Base-by-base conservation (phyloP, 2,329 filamentous ascomycete species). In the Ophiocordyceps camponoti-leonardi region DNA sequence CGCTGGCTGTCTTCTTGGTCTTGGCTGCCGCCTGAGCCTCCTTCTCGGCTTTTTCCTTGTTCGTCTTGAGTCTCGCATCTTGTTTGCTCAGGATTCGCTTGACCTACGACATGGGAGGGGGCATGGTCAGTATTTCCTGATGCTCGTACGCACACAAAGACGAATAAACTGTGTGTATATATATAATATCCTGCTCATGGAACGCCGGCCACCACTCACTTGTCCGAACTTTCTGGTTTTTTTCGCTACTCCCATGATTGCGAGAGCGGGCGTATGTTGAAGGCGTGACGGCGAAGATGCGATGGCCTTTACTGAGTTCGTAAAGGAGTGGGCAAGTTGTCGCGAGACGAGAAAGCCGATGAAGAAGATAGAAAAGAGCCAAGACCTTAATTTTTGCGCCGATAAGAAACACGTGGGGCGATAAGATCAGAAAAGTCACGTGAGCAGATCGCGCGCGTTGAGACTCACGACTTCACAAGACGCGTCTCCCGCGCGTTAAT, bases 141-240 rank as follows among this genome's bases (percentile, higher is more conserved):
- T 37, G 18, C 35, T 2, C 35, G 23, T 26, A 12, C 30, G 11
- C 30, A 12, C 30, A 6, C 30, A 5, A 31, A 3, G 6, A 14
- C 4, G 10, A 13, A 14, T n/a, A n/a, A n/a, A n/a, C n/a, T n/a
- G n/a, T n/a, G n/a, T n/a, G n/a, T n/a, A n/a, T n/a, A n/a, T n/a
- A n/a, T n/a, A 16, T 35, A 6, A 35, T 14, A 6, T 16, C n/a
- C 31, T 14, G 5, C 31, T 26, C 31, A 13, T 16, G 13, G 2
- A 2, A 13, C 13, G 31, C n/a, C n/a, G n/a, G n/a, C 31, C 3
- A 43, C 45, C 44, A 49, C 66, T 49, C 57, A 77, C 76, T 60
- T 73, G 68, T 44, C 79, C 90, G 62, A 94, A 96, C 69, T 95
- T 95, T 68, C 88, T 80, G 45, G 86, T 94, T 62, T 81, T 86